Percentiles rank a stretch among this genome's conserved stretches.
Conservation (phyloP, 2,329 filamentous ascomycete species). For the Aspergillus vadensis region DNA sequence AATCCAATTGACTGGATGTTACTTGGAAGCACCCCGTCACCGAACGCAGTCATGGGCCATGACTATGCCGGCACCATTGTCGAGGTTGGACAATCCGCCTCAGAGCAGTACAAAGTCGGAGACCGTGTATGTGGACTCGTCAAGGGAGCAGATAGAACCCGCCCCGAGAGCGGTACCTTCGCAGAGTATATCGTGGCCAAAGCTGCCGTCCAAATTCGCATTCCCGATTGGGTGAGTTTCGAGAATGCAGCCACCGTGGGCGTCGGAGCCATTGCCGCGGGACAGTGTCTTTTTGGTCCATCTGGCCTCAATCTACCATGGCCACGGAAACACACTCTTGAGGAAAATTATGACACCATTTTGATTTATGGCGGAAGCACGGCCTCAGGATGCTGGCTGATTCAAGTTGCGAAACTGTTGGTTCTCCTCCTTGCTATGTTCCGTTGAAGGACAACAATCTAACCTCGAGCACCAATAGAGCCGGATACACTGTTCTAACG, state of each 20-base stretch:
- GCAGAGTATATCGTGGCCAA: slow-evolving; percentile 38
- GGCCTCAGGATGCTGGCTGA: background rate
- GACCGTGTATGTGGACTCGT: slow-evolving; percentile 39
- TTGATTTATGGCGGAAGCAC: slow-evolving; percentile 14
- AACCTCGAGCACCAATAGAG: background rate
- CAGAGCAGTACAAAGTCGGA: slow-evolving; percentile 25
- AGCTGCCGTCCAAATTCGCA: slow-evolving; percentile 32
- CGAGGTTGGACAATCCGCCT: background rate
- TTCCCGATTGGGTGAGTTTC: slow-evolving; percentile 35
- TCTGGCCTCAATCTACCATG: background rate
- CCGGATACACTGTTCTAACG: slow-evolving; percentile 13
- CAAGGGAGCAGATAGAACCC: slow-evolving; percentile 32
- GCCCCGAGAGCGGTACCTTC: slow-evolving; percentile 36
- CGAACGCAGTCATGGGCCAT: slow-evolving; percentile 5
- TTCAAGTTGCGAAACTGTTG: slow-evolving; percentile 11
- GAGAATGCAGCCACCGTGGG: slow-evolving; percentile 35
- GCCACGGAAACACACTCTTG: background rate
- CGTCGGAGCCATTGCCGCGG: slow-evolving; percentile 29
- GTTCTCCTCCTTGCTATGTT: background rate
- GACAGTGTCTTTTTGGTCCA: slow-evolving; percentile 2
- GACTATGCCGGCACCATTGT: slow-evolving; percentile 9
- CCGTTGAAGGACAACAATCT: too few species aligned
- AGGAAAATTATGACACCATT: background rate
- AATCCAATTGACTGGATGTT: slow-evolving; percentile 14
- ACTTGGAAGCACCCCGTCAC: background rate